Percentiles rank a stretch among this genome's conserved stretches.
Conservation (phyloP, 441 rosid genomes). For the Rhodomyrtus psidioides region DNA sequence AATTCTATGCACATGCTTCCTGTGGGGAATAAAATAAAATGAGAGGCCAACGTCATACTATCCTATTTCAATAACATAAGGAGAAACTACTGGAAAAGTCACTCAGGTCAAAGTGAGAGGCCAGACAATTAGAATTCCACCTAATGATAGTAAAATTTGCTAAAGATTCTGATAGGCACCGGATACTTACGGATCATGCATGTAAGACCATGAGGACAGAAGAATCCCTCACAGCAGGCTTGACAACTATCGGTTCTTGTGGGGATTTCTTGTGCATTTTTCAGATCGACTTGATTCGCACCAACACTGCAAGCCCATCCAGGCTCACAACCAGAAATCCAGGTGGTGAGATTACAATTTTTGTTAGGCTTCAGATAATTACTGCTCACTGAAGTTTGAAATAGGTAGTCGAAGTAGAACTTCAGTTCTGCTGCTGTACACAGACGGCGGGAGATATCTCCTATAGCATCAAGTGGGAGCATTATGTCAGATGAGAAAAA, state of each 20-base stretch:
- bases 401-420: conserved; percentile 55
- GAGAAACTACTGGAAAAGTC: not conserved
- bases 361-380: conserved; percentile 45
- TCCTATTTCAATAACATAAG: not conserved
- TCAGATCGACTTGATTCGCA: conserved; percentile 34
- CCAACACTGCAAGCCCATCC: conserved; percentile 89
- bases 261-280: conserved; percentile 51
- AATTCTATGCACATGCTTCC: not conserved
- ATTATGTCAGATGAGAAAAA: not conserved
- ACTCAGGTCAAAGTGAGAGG: not conserved
- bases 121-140: not conserved
- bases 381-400: conserved; percentile 23
- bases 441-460: conserved; percentile 38
- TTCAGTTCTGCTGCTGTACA: conserved; percentile 84
- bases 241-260: conserved; percentile 49
- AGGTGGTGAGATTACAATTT: conserved; percentile 82
- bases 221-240: conserved; percentile 85
- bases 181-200: conserved; percentile 91
- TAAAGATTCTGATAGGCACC: not conserved
- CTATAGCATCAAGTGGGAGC: conserved; percentile 30
- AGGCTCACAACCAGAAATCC: conserved; percentile 94
- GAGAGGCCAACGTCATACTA: not conserved
- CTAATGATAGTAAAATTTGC: not conserved
- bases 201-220: conserved; percentile 87
- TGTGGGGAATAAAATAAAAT: not conserved